These are phyloP conservation scores for Kwoniella sp. DNA, from an alignment of 768 basidiomycete species.

Conservation along the genomic window DNA sequence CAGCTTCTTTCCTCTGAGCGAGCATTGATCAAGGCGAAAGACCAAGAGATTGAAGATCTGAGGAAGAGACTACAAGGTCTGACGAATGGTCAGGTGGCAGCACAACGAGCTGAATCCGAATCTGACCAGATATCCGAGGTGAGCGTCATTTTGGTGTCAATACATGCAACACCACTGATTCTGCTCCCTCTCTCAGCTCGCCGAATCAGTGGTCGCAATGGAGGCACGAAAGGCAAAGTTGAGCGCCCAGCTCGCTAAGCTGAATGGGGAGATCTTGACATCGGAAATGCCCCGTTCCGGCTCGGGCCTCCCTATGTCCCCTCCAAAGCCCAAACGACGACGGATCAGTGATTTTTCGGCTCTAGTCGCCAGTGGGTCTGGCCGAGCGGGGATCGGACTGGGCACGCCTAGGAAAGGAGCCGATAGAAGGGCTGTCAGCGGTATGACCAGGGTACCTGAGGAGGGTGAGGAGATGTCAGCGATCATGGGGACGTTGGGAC, in stretches of 20 bases:
- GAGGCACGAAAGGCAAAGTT: conserved; percentile 48
- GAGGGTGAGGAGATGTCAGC: conserved; percentile 32
- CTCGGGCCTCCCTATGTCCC: conserved; percentile 26
- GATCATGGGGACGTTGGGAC: conserved; percentile 27
- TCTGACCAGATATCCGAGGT: conserved; percentile 16
- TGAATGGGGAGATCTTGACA: conserved; percentile 52
- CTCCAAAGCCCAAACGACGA: conserved; percentile 42
- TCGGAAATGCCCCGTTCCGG: conserved; percentile 41
- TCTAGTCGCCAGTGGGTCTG: conserved; percentile 11
- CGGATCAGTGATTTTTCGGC: conserved; percentile 53
- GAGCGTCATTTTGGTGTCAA: background rate
- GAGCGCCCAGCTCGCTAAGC: conserved; percentile 45
- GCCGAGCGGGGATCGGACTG: conserved; percentile 31
- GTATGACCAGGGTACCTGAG: conserved; percentile 38
- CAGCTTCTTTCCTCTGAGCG: conserved; percentile 51
- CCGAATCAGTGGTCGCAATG: conserved; percentile 48
- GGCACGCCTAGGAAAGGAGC: conserved; percentile 26
- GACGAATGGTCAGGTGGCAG: conserved; percentile 7
- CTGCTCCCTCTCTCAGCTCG: conserved; percentile 39
- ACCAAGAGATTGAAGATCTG: conserved; percentile 55
- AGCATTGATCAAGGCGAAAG: conserved; percentile 54
- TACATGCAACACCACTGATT: background rate
- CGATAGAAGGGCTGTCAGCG: conserved; percentile 50
- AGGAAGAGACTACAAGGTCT: conserved; percentile 38
- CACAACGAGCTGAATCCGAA: background rate